phyloP scores from a whole-genome alignment of 2,329 filamentous ascomycete species.

The Cladophialophora exuberans region DNA sequence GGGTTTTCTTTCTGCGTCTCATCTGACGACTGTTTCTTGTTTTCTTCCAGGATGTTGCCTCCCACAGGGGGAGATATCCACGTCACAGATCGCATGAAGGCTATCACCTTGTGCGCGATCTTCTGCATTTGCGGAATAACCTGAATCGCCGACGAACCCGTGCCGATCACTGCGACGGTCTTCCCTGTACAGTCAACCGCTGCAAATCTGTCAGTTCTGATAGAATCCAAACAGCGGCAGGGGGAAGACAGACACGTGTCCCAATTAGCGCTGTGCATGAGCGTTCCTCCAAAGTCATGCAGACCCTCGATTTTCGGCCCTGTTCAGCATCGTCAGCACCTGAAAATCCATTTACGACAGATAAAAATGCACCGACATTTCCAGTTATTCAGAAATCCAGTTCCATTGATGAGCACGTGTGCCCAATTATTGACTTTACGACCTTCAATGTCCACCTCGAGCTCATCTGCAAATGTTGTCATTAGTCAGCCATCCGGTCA shows the following conservation, averaged over 20 bases:
- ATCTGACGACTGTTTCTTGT: slow-evolving; percentile 15
- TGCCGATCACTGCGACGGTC: slow-evolving; percentile 65
- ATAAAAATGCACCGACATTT: slow-evolving; percentile 44
- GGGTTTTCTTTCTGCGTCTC: slow-evolving; percentile 8
- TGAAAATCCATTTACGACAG: background rate
- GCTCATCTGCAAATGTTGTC: background rate
- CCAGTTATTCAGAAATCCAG: slow-evolving; percentile 46
- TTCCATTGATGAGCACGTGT: slow-evolving; percentile 43
- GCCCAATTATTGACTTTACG: slow-evolving; percentile 29
- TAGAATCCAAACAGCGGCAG: background rate
- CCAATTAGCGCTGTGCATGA: slow-evolving; percentile 43
- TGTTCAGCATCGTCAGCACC: background rate
- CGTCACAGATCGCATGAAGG: slow-evolving; percentile 37
- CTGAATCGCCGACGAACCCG: slow-evolving; percentile 66
- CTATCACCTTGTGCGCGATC: slow-evolving; percentile 34
- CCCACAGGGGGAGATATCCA: slow-evolving; percentile 31
- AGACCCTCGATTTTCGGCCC: slow-evolving; percentile 51
- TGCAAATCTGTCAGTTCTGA: slow-evolving; percentile 4
- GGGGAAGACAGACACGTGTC: slow-evolving; percentile 5
- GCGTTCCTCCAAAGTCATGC: slow-evolving; percentile 49
- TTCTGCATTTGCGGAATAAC: slow-evolving; percentile 19
- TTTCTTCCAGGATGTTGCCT: slow-evolving; percentile 11
- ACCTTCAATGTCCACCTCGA: slow-evolving; percentile 7
- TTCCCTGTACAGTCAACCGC: slow-evolving; percentile 58
- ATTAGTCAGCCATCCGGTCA: background rate